These are phyloP conservation scores for Phaeotremella skinneri DNA, from an alignment of 768 basidiomycete species.

Conservation along the genomic window DNA sequence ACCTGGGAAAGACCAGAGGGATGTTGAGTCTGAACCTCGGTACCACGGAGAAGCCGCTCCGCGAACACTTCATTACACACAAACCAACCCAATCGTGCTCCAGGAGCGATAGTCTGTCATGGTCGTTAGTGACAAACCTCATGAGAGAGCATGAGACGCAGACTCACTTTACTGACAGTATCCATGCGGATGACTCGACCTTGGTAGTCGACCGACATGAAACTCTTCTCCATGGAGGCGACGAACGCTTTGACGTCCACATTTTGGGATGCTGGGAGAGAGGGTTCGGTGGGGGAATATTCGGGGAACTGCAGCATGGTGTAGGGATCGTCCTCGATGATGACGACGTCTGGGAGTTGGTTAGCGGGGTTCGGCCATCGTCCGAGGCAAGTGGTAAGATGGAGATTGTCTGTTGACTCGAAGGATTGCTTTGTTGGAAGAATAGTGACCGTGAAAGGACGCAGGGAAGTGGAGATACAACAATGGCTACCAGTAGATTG, in stretches of 20 bases:
- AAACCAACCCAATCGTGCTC: constrained; percentile 70
- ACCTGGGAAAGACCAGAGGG: constrained; percentile 65
- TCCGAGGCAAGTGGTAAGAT: no score
- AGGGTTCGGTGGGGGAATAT: constrained; percentile 43
- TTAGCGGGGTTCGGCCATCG: no score
- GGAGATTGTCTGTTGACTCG: background rate
- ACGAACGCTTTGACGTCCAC: constrained; percentile 52
- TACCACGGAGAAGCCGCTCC: constrained; percentile 65
- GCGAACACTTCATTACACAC: constrained; percentile 70
- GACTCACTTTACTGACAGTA: constrained; percentile 32
- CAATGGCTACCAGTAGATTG: background rate
- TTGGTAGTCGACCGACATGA: constrained; percentile 64
- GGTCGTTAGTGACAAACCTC: background rate
- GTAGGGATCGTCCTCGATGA: constrained; percentile 77
- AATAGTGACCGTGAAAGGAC: background rate
- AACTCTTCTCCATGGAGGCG: constrained; percentile 57
- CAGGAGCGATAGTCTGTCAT: constrained; percentile 67
- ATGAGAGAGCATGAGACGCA: background rate
- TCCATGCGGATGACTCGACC: constrained; percentile 78
- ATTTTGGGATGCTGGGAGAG: constrained; percentile 1
- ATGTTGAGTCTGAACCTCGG: constrained; percentile 64
- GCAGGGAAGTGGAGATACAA: background rate
- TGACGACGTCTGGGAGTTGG: constrained; percentile 61
- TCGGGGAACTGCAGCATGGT: constrained; percentile 54
- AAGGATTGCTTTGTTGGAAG: background rate